phyloP scores from a whole-genome alignment of 2,329 filamentous ascomycete genomes.

The Metarhizium brunneum region DNA sequence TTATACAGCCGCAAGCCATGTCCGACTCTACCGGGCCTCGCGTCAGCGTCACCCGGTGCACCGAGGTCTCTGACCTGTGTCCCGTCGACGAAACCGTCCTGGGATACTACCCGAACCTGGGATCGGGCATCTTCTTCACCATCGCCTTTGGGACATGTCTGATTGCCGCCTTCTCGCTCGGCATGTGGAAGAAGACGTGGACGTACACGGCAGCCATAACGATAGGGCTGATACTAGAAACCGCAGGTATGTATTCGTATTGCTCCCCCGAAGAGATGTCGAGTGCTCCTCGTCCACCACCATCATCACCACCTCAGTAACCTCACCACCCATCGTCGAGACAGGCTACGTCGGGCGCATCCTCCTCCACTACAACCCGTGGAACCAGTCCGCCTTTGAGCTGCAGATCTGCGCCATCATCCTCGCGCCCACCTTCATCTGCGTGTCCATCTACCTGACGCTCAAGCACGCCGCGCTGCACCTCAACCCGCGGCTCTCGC shows the following conservation, averaged over 20 bases:
- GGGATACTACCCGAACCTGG: constrained; percentile 47
- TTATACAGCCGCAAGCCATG: not conserved
- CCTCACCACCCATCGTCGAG: no score
- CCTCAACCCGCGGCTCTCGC: constrained; percentile 39
- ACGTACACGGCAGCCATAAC: constrained; percentile 40
- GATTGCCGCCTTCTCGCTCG: constrained; percentile 31
- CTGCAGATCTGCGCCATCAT: constrained; percentile 52
- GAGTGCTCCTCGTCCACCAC: no score
- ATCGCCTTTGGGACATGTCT: constrained; percentile 36
- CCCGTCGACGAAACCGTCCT: constrained; percentile 43
- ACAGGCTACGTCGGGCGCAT: constrained; percentile 45
- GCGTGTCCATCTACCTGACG: constrained; percentile 54
- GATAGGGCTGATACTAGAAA: constrained; percentile 41
- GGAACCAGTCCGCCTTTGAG: constrained; percentile 43
- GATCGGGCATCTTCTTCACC: constrained; percentile 45
- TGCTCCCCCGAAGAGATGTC: no score
- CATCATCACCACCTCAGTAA: no score
- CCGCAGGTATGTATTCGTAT: constrained; percentile 29
- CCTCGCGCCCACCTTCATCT: constrained; percentile 50
- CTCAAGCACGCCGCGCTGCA: constrained; percentile 48
- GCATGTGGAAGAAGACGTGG: constrained; percentile 44
- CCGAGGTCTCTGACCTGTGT: constrained; percentile 30
- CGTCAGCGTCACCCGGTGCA: constrained; percentile 14
- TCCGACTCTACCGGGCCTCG: not conserved
- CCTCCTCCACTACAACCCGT: constrained; percentile 43